Evolutionary conservation across 2,329 filamentous ascomycete species (phyloP).

Genomic region (Gnomoniopsis sp.): DNA sequence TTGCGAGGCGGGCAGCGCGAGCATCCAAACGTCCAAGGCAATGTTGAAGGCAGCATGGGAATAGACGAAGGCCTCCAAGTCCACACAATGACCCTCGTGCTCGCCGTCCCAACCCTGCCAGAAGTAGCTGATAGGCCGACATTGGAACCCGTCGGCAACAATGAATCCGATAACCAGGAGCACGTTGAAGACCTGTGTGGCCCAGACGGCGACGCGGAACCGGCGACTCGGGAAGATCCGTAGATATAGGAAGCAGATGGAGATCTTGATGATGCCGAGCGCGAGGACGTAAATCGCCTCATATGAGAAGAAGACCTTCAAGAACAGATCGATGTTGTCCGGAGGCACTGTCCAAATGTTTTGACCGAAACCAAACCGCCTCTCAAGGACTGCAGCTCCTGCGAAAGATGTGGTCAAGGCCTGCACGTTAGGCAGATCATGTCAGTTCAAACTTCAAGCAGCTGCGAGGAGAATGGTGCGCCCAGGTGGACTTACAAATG

Average conservation of each 20-base stretch:
- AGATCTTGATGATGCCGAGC: background rate
- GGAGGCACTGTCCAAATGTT: conserved; percentile 19
- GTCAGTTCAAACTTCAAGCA: background rate
- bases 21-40: conserved; percentile 9
- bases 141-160: conserved; percentile 15
- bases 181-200: conserved; percentile 10
- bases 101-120: conserved; percentile 18
- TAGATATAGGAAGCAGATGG: conserved; percentile 7
- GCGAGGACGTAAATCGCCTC: conserved; percentile 23
- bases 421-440: background rate
- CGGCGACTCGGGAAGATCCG: background rate
- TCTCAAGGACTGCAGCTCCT: conserved; percentile 28
- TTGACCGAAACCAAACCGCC: conserved; percentile 30
- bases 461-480: background rate
- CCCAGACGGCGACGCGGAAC: conserved; percentile 6
- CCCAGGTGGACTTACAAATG: conserved; percentile 18
- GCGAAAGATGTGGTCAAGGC: conserved; percentile 22
- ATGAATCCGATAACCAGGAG: conserved; percentile 14
- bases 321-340: conserved; percentile 13
- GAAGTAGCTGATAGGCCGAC: conserved; percentile 15
- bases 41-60: background rate
- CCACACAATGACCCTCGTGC: background rate
- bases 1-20: conserved; percentile 5
- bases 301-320: conserved; percentile 18
- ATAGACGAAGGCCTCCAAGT: background rate